These are phyloP conservation scores for Diaporthe batatas DNA, from an alignment of 2,329 filamentous ascomycete genomes.

Conservation along the genomic window DNA sequence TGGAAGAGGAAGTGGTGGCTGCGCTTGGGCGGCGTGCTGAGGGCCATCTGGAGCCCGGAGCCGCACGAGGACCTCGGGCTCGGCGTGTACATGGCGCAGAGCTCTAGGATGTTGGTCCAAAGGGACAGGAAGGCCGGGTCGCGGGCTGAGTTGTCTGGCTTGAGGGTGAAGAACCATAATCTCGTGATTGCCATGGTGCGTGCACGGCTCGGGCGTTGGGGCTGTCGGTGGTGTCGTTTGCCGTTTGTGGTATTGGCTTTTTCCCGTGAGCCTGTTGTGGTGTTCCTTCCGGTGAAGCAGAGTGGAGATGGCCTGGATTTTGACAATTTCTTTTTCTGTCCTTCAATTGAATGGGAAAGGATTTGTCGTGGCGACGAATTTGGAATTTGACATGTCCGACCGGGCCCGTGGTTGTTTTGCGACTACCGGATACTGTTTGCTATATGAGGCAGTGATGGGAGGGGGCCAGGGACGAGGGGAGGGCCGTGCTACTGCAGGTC, in stretches of 20 bases:
- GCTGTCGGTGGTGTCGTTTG: neutral
- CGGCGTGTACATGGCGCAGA: conserved; percentile 40
- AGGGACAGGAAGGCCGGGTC: conserved; percentile 39
- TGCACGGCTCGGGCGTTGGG: neutral
- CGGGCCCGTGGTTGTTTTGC: conserved; percentile 1
- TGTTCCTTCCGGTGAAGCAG: neutral
- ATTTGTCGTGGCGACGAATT: conserved; percentile 19
- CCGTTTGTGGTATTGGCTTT: neutral
- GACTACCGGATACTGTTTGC: conserved; percentile 6
- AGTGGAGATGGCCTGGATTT: neutral
- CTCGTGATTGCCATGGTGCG: conserved; percentile 40
- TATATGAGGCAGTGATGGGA: conserved; percentile 12
- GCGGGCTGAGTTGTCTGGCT: conserved; percentile 21
- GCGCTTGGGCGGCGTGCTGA: conserved; percentile 29
- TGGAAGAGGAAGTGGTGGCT: conserved; percentile 41
- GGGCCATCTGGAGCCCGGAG: conserved; percentile 29
- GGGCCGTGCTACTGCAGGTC: conserved; percentile 4
- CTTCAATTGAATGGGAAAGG: neutral
- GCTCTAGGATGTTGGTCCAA: conserved; percentile 39
- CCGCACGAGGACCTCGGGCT: conserved; percentile 14
- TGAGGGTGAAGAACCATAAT: conserved; percentile 42
- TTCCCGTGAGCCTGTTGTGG: neutral
- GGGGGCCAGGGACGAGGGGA: neutral
- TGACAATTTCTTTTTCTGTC: neutral
- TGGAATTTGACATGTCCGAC: conserved; percentile 29